phyloP scores from a whole-genome alignment of 306 rosid genomes.

The Arachis hypogaea region DNA sequence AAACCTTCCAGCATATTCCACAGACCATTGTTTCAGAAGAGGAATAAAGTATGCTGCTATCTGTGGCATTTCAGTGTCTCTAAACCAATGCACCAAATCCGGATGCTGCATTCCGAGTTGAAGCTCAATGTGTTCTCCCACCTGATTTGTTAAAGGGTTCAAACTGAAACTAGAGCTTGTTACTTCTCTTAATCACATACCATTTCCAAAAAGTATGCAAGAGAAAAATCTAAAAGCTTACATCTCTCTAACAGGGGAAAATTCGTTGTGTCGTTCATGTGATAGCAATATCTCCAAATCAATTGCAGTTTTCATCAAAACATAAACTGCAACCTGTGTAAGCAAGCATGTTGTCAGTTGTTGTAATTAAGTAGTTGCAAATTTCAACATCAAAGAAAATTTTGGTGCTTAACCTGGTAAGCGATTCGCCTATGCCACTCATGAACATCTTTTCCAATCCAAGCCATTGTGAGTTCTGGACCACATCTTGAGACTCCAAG shows the following conservation, averaged over 20 bases:
- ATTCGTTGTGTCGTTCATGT: conserved; percentile 52
- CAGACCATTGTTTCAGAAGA: conserved; percentile 66
- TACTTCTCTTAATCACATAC: conserved; percentile 5
- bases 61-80: conserved; percentile 50
- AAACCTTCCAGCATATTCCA: conserved; percentile 85
- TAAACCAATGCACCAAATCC: conserved; percentile 64
- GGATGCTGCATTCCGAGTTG: conserved; percentile 52
- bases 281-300: conserved; percentile 73
- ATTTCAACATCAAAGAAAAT: conserved; percentile 4
- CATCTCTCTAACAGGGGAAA: conserved; percentile 64
- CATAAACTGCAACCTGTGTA: conserved; percentile 65
- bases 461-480: conserved; percentile 73
- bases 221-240: conserved; percentile 42
- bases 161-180: conserved; percentile 53
- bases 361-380: not conserved
- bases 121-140: conserved; percentile 52
- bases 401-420: conserved; percentile 48
- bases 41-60: conserved; percentile 62
- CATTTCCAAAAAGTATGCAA: not conserved
- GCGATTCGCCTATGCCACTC: conserved; percentile 66
- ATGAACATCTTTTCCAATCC: conserved; percentile 73
- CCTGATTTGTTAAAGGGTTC: conserved; percentile 48
- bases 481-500: conserved; percentile 55
- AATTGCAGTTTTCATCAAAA: conserved; percentile 62
- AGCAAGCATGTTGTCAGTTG: conserved; percentile 30